Base-by-base conservation (phyloP, 2,329 filamentous ascomycete genomes). In the Hymenoscyphus repandus region DNA sequence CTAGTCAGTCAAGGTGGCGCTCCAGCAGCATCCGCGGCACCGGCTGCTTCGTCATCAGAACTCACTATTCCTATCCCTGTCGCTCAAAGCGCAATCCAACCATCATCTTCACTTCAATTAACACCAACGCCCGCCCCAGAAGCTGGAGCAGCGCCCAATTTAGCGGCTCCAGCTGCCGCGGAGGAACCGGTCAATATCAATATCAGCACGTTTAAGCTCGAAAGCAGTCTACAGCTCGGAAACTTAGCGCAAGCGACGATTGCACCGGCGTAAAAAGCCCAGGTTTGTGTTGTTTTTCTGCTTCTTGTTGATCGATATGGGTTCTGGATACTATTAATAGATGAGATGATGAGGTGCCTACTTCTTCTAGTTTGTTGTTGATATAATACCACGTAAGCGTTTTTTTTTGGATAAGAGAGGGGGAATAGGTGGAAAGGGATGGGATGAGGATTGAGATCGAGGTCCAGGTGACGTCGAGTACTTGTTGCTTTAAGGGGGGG, bases 201-300 rank as follows among this genome's bases (percentile, higher is more conserved):
- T 45, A 66, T 66, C 46, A 56, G 49, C 33, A 62, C 59, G 4
- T 63, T 65, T 52, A 57, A 56, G 6, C 54, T 66, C 22, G 48
- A 55, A 9, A 65, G 61, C 41, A 59, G 50, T 46, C 49, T 67
- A 20, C 42, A 58, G 15, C 51, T 67, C 11, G 64, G 64, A 9
- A 62, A 51, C 41, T 55, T 67, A 39, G 62, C 62, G 10, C 49
- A 42, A 30, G 45, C 58, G 10, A 58, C 57, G 13, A 43, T 48
- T 32, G 42, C 10, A 18, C 22, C 41, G 17, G n/a, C 17, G 34
- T 47, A 36, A 11, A 13, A 45, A n/a, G 15, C 13, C 36, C 15
- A 32, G 15, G 43, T 49, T 10, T 37, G 34, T 27, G 22, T 27
- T 27, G 22, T 27, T 27, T 27, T 27, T 27, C 22, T 4, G 22